Evolutionary conservation across 2,329 filamentous ascomycete species (phyloP).

Genomic region (Claviceps africana): DNA sequence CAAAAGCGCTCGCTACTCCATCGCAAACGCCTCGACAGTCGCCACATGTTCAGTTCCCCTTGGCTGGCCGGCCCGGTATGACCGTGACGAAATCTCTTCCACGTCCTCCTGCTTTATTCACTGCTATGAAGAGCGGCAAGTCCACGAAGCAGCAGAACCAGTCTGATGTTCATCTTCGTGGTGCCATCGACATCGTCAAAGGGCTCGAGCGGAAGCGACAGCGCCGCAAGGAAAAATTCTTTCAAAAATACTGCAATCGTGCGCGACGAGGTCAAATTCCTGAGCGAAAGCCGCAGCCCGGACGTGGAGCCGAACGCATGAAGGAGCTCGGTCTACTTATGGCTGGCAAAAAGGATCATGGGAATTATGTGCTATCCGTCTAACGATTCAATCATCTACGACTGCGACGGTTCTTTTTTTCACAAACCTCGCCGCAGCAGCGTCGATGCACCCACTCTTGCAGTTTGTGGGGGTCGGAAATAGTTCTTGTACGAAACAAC

Average conservation of each 20-base stretch:
- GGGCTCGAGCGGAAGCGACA: slow-evolving; percentile 89
- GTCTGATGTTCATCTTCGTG: slow-evolving; percentile 56
- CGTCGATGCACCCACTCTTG: not conserved
- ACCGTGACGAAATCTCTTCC: slow-evolving; percentile 79
- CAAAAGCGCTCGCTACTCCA: slow-evolving; percentile 25
- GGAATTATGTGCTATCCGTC: slow-evolving; percentile 65
- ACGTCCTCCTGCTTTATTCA: slow-evolving; percentile 59
- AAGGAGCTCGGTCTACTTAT: slow-evolving; percentile 65
- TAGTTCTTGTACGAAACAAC: not conserved
- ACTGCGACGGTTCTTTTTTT: too few relatives aligned
- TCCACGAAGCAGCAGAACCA: slow-evolving; percentile 18
- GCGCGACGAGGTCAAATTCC: slow-evolving; percentile 53
- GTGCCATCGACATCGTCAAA: slow-evolving; percentile 96
- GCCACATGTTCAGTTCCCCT: slow-evolving; percentile 23
- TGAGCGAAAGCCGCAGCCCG: slow-evolving; percentile 57
- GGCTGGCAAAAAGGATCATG: slow-evolving; percentile 62
- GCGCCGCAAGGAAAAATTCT: slow-evolving; percentile 82
- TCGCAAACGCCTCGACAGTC: slow-evolving; percentile 26
- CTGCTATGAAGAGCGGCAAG: slow-evolving; percentile 32
- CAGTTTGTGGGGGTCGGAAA: not conserved
- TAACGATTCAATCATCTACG: slow-evolving; percentile 22
- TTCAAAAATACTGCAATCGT: slow-evolving; percentile 78
- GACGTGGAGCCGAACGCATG: slow-evolving; percentile 88
- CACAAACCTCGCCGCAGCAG: not conserved
- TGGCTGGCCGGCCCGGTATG: slow-evolving; percentile 46